Percentiles rank a stretch among this genome's conserved stretches.
phyloP scores from a whole-genome alignment of 2,329 filamentous ascomycete genomes.

The Cercospora sp. region DNA sequence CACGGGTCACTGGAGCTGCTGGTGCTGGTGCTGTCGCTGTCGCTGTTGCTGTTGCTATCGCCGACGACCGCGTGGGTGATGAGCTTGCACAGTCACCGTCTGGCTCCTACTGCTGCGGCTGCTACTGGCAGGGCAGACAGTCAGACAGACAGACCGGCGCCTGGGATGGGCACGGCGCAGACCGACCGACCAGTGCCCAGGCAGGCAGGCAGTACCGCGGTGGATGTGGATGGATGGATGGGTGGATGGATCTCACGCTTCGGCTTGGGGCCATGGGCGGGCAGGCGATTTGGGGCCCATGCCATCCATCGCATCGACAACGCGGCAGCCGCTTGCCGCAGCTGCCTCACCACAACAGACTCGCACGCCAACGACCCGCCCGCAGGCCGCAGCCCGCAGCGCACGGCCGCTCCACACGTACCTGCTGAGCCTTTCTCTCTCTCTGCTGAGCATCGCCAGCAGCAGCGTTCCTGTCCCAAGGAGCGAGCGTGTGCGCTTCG shows the following conservation, averaged over 20 bases:
- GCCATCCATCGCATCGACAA: neutral
- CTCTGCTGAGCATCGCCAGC: slow-evolving; percentile 3
- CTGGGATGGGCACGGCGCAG: neutral
- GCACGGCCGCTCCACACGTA: slow-evolving; percentile 6
- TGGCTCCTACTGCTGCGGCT: neutral
- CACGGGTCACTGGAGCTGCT: neutral
- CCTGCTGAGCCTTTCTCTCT: slow-evolving; percentile 3
- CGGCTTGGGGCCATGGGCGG: neutral
- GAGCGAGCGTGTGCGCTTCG: slow-evolving; percentile 19
- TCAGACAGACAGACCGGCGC: no score
- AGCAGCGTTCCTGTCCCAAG: slow-evolving; percentile 7
- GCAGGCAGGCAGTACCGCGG: neutral
- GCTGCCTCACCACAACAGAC: neutral
- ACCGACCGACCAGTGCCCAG: neutral
- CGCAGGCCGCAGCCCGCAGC: neutral
- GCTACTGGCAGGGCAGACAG: neutral
- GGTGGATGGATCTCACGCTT: neutral
- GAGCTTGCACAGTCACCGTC: neutral
- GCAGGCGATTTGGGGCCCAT: slow-evolving; percentile 1
- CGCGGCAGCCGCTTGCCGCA: neutral
- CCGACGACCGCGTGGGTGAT: neutral
- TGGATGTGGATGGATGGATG: neutral
- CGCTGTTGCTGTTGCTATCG: no score
- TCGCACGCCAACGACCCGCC: slow-evolving; percentile 2
- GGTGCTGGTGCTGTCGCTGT: neutral